These are phyloP conservation scores for Entomortierella parvispora DNA, from an alignment of 192 early-diverging fungal species.

Conservation along the genomic window DNA sequence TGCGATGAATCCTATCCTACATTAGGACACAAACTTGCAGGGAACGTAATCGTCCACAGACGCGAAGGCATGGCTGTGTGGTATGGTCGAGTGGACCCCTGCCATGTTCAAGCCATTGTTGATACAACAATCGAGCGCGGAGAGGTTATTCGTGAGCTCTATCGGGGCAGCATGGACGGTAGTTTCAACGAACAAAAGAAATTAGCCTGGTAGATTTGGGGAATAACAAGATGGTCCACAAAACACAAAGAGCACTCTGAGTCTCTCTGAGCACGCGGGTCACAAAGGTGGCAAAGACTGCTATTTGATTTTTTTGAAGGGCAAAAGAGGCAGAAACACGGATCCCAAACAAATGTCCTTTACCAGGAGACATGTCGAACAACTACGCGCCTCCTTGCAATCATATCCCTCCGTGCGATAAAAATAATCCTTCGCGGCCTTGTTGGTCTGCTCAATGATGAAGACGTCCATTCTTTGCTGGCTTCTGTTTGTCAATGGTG, in stretches of 20 bases:
- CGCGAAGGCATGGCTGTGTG: conserved; percentile 62
- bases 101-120: conserved; percentile 61
- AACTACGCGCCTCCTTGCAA: too few species aligned
- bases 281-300: background rate
- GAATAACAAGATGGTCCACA: background rate
- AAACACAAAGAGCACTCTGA: background rate
- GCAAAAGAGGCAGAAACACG: too few species aligned
- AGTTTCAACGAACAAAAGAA: conserved; percentile 41
- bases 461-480: too few species aligned
- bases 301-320: too few species aligned
- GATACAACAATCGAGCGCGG: conserved; percentile 60
- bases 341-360: too few species aligned
- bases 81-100: conserved; percentile 68
- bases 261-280: background rate
- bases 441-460: too few species aligned
- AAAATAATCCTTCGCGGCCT: too few species aligned
- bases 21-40: conserved; percentile 66
- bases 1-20: too few species aligned
- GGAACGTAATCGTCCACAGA: conserved; percentile 65
- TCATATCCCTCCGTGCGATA: too few species aligned
- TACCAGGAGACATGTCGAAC: too few species aligned
- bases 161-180: conserved; percentile 63
- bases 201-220: conserved; percentile 29
- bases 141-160: conserved; percentile 63
- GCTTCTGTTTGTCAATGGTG: too few species aligned